Percentiles rank a stretch among this genome's conserved stretches.
These are phyloP conservation scores for Kokia cookei DNA, from an alignment of 441 rosid genomes.

Conservation along the genomic window DNA sequence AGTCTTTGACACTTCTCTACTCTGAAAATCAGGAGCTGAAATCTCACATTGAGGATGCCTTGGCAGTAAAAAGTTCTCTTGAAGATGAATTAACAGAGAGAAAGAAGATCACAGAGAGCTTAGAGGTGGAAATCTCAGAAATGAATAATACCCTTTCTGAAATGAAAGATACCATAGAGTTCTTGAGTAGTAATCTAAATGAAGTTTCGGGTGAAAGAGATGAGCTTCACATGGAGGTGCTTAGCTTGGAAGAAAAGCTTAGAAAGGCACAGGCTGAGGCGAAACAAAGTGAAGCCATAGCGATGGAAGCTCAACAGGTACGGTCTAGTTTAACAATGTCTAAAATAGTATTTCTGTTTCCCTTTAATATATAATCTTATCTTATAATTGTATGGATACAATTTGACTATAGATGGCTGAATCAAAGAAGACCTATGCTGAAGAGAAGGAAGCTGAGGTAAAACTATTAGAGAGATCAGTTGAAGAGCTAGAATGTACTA, in stretches of 20 bases:
- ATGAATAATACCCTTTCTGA: constrained; percentile 55
- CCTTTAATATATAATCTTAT: constrained; percentile 6
- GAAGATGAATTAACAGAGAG: constrained; percentile 60
- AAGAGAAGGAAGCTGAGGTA: constrained; percentile 89
- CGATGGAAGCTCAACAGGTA: constrained; percentile 76
- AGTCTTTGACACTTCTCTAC: constrained; percentile 28
- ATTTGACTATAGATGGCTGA: constrained; percentile 60
- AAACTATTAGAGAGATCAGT: constrained; percentile 87
- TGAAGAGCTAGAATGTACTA: constrained; percentile 85
- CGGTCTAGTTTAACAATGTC: constrained; percentile 10
- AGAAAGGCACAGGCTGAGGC: constrained; percentile 46
- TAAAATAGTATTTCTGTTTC: constrained; percentile 5
- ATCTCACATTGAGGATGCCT: constrained; percentile 35
- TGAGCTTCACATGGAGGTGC: constrained; percentile 50
- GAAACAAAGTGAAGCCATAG: constrained; percentile 55
- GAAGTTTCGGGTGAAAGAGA: constrained; percentile 60
- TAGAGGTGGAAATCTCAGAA: constrained; percentile 73
- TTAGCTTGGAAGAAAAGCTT: constrained; percentile 56
- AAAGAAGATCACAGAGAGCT: constrained; percentile 49
- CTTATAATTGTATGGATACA: constrained; percentile 6
- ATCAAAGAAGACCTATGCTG: constrained; percentile 64
- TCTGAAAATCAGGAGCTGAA: constrained; percentile 50
- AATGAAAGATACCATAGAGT: constrained; percentile 58
- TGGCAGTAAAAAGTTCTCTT: constrained; percentile 42
- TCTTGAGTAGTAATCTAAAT: constrained; percentile 40